Conservation (phyloP, 257 asterid genomes). For the Gentiana straminea region DNA sequence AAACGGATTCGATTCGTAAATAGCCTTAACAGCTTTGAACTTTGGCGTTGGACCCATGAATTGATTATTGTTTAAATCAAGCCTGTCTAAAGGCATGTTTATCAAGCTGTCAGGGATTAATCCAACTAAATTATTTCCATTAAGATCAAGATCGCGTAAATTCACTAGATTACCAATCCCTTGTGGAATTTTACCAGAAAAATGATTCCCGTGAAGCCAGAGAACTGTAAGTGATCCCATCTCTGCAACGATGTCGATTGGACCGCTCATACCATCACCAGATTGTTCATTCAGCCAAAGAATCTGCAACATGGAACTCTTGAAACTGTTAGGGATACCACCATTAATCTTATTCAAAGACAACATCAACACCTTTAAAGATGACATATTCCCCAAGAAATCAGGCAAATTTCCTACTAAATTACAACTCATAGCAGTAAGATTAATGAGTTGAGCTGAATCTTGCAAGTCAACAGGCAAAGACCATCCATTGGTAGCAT, state of each 20-base stretch:
- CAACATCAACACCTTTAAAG: constrained; percentile 53
- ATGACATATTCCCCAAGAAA: constrained; percentile 59
- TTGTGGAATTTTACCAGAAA: constrained; percentile 68
- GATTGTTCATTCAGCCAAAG: constrained; percentile 69
- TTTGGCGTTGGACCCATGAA: constrained; percentile 76
- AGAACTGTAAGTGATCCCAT: constrained; percentile 60
- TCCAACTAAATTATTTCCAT: constrained; percentile 69
- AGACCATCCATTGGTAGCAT: constrained; percentile 63
- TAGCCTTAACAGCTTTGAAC: constrained; percentile 43
- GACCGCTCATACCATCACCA: constrained; percentile 55
- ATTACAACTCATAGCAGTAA: constrained; percentile 44
- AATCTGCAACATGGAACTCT: constrained; percentile 32
- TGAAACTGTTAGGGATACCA: constrained; percentile 54
- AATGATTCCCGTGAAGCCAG: constrained; percentile 83
- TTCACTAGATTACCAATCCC: constrained; percentile 44
- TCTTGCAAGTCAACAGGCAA: constrained; percentile 47
- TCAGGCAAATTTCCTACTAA: constrained; percentile 72
- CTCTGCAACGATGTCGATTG: constrained; percentile 43
- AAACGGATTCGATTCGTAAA: constrained; percentile 43
- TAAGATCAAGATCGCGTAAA: constrained; percentile 49
- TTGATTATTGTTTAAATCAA: constrained; percentile 71
- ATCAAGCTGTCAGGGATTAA: constrained; percentile 52
- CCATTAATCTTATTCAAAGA: constrained; percentile 51
- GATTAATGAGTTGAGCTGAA: constrained; percentile 63
- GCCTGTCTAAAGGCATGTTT: constrained; percentile 28